A percentile compares a stretch with the other conserved stretches of the same genome.
These are phyloP conservation scores for Puccinia horiana DNA, from an alignment of 1,284 basidiomycete genomes.

Conservation along the genomic window DNA sequence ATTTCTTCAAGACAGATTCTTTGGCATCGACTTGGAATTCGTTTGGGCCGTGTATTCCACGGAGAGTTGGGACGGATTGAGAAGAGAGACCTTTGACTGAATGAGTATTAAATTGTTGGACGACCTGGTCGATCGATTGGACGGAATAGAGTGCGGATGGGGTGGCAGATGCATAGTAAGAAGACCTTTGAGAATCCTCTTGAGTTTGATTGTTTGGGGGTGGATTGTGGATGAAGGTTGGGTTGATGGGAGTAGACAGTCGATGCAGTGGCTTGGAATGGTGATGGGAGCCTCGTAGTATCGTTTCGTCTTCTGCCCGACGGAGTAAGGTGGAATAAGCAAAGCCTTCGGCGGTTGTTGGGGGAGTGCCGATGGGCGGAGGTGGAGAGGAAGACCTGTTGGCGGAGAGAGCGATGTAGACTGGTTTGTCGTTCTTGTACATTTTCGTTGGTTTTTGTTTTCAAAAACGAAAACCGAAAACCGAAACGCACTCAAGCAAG, in stretches of 20 bases:
- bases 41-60: slow-evolving; percentile 78
- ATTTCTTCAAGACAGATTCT: slow-evolving; percentile 80
- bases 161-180: slow-evolving; percentile 15
- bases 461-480: too few relatives aligned
- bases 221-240: neutral
- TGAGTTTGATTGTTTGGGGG: neutral
- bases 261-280: neutral
- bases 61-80: slow-evolving; percentile 69
- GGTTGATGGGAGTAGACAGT: neutral
- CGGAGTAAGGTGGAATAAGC: slow-evolving; percentile 36
- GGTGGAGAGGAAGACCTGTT: neutral
- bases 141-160: slow-evolving; percentile 42
- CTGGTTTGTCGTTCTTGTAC: slow-evolving; percentile 37
- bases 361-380: slow-evolving; percentile 36
- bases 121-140: slow-evolving; percentile 40
- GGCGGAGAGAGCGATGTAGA: neutral
- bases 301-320: slow-evolving; percentile 23
- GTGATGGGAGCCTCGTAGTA: slow-evolving; percentile 10
- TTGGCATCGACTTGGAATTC: slow-evolving; percentile 85
- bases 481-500: too few relatives aligned
- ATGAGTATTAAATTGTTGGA: slow-evolving; percentile 66
- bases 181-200: neutral
- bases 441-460: neutral
- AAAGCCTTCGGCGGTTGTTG: slow-evolving; percentile 28
- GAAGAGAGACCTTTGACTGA: slow-evolving; percentile 67